Percentiles rank a stretch among this genome's conserved stretches.
phyloP scores from a whole-genome alignment of 768 basidiomycete genomes.

The Amyloporia xantha region DNA sequence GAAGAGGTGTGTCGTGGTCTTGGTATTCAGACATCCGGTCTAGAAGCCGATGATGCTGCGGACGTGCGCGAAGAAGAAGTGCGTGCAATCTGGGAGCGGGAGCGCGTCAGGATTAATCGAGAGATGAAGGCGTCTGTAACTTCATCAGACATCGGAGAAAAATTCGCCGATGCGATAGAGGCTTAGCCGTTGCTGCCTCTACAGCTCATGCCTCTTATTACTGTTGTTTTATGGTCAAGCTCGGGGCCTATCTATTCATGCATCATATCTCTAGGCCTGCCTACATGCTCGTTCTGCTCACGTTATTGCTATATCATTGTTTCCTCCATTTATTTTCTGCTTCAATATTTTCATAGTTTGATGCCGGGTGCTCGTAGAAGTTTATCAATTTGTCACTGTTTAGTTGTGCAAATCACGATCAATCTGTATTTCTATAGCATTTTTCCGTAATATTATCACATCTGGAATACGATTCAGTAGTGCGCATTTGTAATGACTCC shows the following conservation, averaged over 20 bases:
- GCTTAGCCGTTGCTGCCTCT: conserved; percentile 25
- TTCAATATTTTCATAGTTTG: no score
- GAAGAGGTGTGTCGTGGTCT: conserved; percentile 71
- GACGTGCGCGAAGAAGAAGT: conserved; percentile 47
- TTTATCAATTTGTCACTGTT: no score
- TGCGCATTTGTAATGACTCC: no score
- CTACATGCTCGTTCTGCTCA: no score
- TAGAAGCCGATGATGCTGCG: conserved; percentile 14
- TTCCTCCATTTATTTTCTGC: no score
- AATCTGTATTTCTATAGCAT: no score
- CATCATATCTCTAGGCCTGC: neutral
- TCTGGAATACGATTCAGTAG: no score
- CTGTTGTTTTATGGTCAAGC: conserved; percentile 2
- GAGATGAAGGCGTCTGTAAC: conserved; percentile 33
- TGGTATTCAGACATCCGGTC: conserved; percentile 38
- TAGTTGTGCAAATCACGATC: no score
- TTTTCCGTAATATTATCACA: no score
- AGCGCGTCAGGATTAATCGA: conserved; percentile 37
- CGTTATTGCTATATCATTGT: no score
- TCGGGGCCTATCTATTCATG: neutral
- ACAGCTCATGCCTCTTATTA: neutral
- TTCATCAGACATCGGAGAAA: conserved; percentile 10
- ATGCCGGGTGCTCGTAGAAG: no score
- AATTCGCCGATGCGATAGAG: conserved; percentile 40
- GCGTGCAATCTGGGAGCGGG: conserved; percentile 46